These are phyloP conservation scores for Tulasnella sp. DNA, from an alignment of 768 basidiomycete genomes.

Conservation along the genomic window DNA sequence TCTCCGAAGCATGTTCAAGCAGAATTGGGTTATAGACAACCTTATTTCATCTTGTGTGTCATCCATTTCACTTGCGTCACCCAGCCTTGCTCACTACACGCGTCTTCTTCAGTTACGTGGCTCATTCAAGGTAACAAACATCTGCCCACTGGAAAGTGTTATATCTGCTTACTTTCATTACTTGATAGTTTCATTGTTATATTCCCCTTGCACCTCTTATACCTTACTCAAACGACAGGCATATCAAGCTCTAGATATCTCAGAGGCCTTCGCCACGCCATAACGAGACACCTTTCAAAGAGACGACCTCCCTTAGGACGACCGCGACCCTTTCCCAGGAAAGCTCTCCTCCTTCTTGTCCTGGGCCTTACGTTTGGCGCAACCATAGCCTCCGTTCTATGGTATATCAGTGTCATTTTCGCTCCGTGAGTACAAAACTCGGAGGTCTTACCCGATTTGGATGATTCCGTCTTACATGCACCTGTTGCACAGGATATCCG, in stretches of 20 bases:
- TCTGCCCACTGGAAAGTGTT: neutral
- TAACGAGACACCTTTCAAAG: slow-evolving; percentile 34
- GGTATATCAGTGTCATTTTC: slow-evolving; percentile 61
- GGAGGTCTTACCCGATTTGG: neutral
- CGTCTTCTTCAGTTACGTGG: slow-evolving; percentile 45
- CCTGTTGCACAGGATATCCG: slow-evolving; percentile 45
- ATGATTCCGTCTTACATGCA: slow-evolving; percentile 11
- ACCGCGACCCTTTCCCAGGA: neutral
- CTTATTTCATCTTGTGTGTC: slow-evolving; percentile 76
- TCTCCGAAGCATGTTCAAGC: slow-evolving; percentile 63
- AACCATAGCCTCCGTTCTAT: slow-evolving; percentile 43
- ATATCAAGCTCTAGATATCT: slow-evolving; percentile 39
- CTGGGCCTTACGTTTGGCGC: neutral
- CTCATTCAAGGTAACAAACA: slow-evolving; percentile 46
- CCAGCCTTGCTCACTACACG: neutral
- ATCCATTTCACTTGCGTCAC: neutral
- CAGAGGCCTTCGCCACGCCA: slow-evolving; percentile 33
- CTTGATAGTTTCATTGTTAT: slow-evolving; percentile 47
- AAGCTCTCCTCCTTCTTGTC: slow-evolving; percentile 14
- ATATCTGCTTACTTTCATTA: neutral
- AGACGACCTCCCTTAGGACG: neutral
- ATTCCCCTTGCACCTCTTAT: slow-evolving; percentile 69
- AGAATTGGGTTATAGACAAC: slow-evolving; percentile 63
- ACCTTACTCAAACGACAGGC: slow-evolving; percentile 41
- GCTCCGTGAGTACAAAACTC: slow-evolving; percentile 47